Percentiles rank a stretch among this genome's conserved stretches.
These are phyloP conservation scores for Exophiala xenobiotica DNA, from an alignment of 2,329 filamentous ascomycete species.

Conservation along the genomic window DNA sequence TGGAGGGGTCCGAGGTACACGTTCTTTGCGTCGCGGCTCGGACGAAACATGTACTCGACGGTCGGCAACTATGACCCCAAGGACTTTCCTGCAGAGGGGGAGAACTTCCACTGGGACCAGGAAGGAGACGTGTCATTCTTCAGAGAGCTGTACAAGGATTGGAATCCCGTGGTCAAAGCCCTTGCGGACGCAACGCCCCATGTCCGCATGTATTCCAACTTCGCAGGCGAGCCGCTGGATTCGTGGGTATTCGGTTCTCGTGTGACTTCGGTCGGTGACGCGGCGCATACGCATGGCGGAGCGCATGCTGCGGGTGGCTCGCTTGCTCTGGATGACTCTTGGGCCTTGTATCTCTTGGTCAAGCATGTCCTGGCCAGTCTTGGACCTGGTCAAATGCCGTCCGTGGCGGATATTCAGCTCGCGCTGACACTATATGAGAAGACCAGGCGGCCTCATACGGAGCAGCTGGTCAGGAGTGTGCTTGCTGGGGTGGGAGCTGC, in stretches of 20 bases:
- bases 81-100: conserved; percentile 35
- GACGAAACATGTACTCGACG: conserved; percentile 44
- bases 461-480: conserved; percentile 39
- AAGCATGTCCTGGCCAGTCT: conserved; percentile 35
- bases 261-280: conserved; percentile 34
- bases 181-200: conserved; percentile 45
- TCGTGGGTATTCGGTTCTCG: conserved; percentile 44
- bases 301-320: conserved; percentile 36
- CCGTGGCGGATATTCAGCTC: conserved; percentile 28
- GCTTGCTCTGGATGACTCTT: conserved; percentile 37
- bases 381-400: conserved; percentile 19
- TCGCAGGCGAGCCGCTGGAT: conserved; percentile 41
- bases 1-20: conserved; percentile 45
- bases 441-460: conserved; percentile 46
- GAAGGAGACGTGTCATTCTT: conserved; percentile 40
- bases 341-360: conserved; percentile 44
- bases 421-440: conserved; percentile 44
- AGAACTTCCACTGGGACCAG: conserved; percentile 42
- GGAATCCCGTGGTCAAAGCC: conserved; percentile 44
- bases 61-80: conserved; percentile 38
- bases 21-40: conserved; percentile 47
- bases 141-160: conserved; percentile 42
- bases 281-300: conserved; percentile 36
- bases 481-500: conserved; percentile 32
- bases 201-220: conserved; percentile 46